phyloP scores from a whole-genome alignment of 331 rosid genomes.

The Malus hybrid region DNA sequence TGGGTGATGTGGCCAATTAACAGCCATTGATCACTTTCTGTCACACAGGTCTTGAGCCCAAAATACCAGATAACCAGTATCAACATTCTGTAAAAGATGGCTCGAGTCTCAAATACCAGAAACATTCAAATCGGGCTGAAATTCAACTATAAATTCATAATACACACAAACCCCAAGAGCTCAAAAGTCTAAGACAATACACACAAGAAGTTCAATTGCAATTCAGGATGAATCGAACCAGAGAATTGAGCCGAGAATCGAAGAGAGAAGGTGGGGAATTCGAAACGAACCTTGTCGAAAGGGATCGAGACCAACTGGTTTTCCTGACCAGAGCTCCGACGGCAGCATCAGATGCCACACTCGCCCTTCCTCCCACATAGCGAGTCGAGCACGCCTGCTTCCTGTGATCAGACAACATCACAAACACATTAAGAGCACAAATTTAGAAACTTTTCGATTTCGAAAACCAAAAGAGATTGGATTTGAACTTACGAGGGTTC shows the following conservation, averaged over 20 bases:
- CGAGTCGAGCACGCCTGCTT: constrained; percentile 12
- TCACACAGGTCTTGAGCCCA: background rate
- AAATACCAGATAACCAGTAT: background rate
- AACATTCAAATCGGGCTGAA: background rate
- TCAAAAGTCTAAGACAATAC: background rate
- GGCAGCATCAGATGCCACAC: constrained; percentile 36
- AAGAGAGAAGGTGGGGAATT: background rate
- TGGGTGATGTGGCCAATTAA: background rate
- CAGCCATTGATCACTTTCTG: background rate
- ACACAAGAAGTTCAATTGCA: background rate
- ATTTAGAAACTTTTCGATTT: background rate
- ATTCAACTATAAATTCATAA: background rate
- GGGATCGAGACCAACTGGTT: constrained; percentile 89
- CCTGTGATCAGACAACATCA: constrained; percentile 22
- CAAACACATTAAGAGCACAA: background rate
- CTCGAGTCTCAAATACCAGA: background rate
- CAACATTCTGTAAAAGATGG: background rate
- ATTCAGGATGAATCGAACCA: background rate
- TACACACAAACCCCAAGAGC: background rate
- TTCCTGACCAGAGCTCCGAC: constrained; percentile 35
- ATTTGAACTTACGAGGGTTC: constrained; percentile 25
- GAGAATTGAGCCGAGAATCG: background rate
- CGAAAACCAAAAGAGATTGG: background rate
- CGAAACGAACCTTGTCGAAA: constrained; percentile 63
- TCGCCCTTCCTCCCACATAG: constrained; percentile 25